Conservation (phyloP, 805 yeast species). For the Candida multigemmis region DNA sequence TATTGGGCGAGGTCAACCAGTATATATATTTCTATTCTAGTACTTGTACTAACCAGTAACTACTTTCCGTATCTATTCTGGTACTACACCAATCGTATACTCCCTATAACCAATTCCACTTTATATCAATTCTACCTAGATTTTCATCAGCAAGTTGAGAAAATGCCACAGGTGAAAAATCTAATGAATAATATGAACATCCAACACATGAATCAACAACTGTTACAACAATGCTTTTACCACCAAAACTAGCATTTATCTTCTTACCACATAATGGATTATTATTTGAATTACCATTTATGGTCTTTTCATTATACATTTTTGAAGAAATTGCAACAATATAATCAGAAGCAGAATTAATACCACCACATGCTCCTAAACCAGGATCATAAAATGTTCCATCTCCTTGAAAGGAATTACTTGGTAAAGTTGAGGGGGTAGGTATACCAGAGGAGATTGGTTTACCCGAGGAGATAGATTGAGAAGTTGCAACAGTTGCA, state of each 20-base stretch:
- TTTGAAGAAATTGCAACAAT: conserved; percentile 44
- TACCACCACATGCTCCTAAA: conserved; percentile 48
- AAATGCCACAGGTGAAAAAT: conserved; percentile 57
- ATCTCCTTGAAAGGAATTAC: conserved; percentile 23
- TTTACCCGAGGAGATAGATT: conserved; percentile 5
- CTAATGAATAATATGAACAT: conserved; percentile 42
- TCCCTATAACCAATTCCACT: conserved; percentile 51
- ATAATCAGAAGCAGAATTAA: conserved; percentile 35
- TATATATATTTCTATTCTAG: too few relatives aligned
- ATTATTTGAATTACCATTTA: conserved; percentile 29
- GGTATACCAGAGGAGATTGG: conserved; percentile 6
- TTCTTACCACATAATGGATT: conserved; percentile 46
- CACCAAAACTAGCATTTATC: conserved; percentile 37
- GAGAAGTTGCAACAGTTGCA: conserved; percentile 5
- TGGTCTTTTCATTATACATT: conserved; percentile 25
- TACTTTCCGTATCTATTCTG: too few relatives aligned
- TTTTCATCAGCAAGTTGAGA: conserved; percentile 37
- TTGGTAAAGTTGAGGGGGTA: conserved; percentile 9
- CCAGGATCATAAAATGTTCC: conserved; percentile 42
- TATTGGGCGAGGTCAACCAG: too few relatives aligned
- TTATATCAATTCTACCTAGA: conserved; percentile 45
- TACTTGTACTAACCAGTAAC: too few relatives aligned
- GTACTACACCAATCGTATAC: too few relatives aligned
- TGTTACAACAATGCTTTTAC: conserved; percentile 45
- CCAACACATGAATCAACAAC: conserved; percentile 53